Evolutionary conservation across 2,329 filamentous ascomycete genomes (phyloP).

Genomic region (Apiospora kogelbergensis): DNA sequence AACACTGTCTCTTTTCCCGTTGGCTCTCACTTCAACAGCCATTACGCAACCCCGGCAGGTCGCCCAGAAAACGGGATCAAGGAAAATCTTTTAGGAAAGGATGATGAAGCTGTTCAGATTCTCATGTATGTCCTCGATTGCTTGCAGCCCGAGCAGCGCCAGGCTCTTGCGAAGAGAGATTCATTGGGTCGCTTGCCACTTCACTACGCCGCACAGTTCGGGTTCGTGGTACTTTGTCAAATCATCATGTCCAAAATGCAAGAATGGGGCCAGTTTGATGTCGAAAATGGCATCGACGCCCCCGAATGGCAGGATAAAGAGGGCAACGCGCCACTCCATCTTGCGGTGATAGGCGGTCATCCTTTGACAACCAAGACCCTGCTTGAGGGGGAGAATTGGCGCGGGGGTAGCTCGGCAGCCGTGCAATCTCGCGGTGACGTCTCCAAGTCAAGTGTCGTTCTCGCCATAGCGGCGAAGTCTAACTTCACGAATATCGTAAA

Average conservation of each 20-base stretch:
- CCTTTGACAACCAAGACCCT: slow-evolving; percentile 80
- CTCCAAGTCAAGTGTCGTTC: slow-evolving; percentile 81
- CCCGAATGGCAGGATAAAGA: slow-evolving; percentile 89
- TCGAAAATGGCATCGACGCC: slow-evolving; percentile 82
- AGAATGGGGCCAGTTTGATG: slow-evolving; percentile 83
- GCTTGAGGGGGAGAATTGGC: slow-evolving; percentile 77
- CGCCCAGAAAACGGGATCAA: slow-evolving; percentile 63
- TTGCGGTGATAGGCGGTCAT: slow-evolving; percentile 90
- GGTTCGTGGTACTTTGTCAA: slow-evolving; percentile 87
- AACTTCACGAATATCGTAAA: slow-evolving; percentile 84
- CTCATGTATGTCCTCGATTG: slow-evolving; percentile 63
- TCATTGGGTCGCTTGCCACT: slow-evolving; percentile 80
- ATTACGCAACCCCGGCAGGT: slow-evolving; percentile 73
- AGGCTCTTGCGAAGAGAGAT: slow-evolving; percentile 69
- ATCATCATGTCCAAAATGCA: slow-evolving; percentile 87
- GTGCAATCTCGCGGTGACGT: slow-evolving; percentile 66
- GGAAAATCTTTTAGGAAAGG: slow-evolving; percentile 61
- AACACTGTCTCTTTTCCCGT: slow-evolving; percentile 51
- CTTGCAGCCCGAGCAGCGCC: slow-evolving; percentile 66
- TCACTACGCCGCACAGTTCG: slow-evolving; percentile 93
- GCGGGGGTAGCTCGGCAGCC: slow-evolving; percentile 61
- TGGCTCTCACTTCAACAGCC: slow-evolving; percentile 57
- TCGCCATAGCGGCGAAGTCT: slow-evolving; percentile 84
- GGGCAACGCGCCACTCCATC: slow-evolving; percentile 85
- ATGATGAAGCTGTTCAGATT: slow-evolving; percentile 76